Base-by-base conservation (phyloP, 768 basidiomycete species). In the Pulveroboletus ravenelii region DNA sequence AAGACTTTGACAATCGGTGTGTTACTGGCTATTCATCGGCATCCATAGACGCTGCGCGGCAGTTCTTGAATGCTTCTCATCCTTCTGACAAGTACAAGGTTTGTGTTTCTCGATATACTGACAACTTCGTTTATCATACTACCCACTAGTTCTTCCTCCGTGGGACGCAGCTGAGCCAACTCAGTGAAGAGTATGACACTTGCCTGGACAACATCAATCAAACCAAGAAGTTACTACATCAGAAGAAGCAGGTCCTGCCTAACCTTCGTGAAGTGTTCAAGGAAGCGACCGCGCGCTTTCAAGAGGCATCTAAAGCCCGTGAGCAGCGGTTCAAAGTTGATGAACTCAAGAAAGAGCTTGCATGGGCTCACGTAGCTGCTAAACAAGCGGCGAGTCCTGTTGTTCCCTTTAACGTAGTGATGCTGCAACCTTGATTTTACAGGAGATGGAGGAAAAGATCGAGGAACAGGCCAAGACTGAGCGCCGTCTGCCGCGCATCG, bases 51-150 rank as follows among this genome's bases (percentile, higher is more conserved):
- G 62, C 70, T 54, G 67, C 72, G 10, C 62, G 74, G 17, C 86
- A 89, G 59, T 99, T 99, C 70, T 72, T 99, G 60, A 84, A 87
- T 51, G 84, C 87, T 3, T 87, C 92, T 5, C 78, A 82, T 46
- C 81, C 89, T 6, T 66, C 76, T 5, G 90, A 93, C 67, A 93
- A 97, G 68, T 98, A 99, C 73, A 84, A 87, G 71, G 94, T 89
- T 62, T 9, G 76, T 57, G 3, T 31, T 12, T 31, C 34, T 25
- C 27, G 18, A 29, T 15, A 14, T 25, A 17, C n/a, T 10, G n/a
- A 29, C 15, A 32, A 14, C 10, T 6, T 39, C 37, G 39, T 43
- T 57, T 27, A 44, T 55, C 32, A 54, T 35, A 31, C 38, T 14
- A 7, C 50, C 42, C 13, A 37, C 0, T 56, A 95, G 93, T 93